A percentile compares a stretch with the other conserved stretches of the same genome.
These are phyloP conservation scores for Lichtheimia hyalospora DNA, from an alignment of 371 early-diverging fungal species.

Conservation along the genomic window DNA sequence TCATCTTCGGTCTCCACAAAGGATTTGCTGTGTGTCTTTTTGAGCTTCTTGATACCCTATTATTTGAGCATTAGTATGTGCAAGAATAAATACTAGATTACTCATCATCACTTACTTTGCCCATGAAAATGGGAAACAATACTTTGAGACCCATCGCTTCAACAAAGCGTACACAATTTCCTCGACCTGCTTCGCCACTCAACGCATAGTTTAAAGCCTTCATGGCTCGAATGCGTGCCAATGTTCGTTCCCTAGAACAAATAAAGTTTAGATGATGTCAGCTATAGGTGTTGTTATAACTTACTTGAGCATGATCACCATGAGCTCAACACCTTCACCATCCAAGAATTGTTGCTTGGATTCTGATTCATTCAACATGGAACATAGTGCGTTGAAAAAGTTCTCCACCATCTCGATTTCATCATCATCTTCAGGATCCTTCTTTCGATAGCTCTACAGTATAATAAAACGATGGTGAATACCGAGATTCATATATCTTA, in stretches of 20 bases:
- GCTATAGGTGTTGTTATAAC: background rate
- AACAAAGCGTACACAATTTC: slow-evolving; percentile 68
- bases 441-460: slow-evolving; percentile 58
- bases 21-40: slow-evolving; percentile 60
- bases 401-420: slow-evolving; percentile 91
- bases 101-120: slow-evolving; percentile 41
- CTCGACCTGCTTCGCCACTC: slow-evolving; percentile 55
- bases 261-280: too few relatives aligned
- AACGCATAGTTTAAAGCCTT: slow-evolving; percentile 88
- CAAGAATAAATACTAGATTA: background rate
- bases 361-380: slow-evolving; percentile 56
- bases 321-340: slow-evolving; percentile 88
- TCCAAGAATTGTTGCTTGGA: slow-evolving; percentile 74
- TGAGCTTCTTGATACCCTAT: slow-evolving; percentile 71
- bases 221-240: slow-evolving; percentile 79
- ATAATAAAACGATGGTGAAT: too few relatives aligned
- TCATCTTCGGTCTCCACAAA: slow-evolving; percentile 77
- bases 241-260: slow-evolving; percentile 66
- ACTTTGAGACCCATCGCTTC: slow-evolving; percentile 79
- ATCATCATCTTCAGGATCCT: slow-evolving; percentile 82
- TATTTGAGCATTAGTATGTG: background rate
- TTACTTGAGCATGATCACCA: slow-evolving; percentile 86
- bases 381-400: slow-evolving; percentile 80
- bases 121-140: slow-evolving; percentile 80
- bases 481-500: too few relatives aligned